A percentile compares a stretch with the other conserved stretches of the same genome.
Conservation (phyloP, 306 rosid genomes). For the Prunus fruticosa region DNA sequence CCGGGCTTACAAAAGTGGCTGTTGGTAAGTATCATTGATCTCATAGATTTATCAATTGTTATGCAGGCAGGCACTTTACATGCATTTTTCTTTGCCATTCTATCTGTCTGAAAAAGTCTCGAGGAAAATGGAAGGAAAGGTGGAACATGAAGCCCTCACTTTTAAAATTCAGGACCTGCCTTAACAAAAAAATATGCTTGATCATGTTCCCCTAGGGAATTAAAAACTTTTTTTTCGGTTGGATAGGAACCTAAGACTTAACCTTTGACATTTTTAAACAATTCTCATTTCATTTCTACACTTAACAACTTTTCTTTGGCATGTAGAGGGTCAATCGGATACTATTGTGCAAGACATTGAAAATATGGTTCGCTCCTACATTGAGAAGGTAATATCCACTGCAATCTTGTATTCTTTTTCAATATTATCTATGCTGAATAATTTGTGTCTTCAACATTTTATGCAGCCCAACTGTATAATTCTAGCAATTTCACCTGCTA, state of each 20-base stretch:
- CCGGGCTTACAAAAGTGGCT: slow-evolving; percentile 95
- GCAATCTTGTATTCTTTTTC: background rate
- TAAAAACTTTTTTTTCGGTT: background rate
- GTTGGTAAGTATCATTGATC: slow-evolving; percentile 59
- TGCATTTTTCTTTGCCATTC: background rate
- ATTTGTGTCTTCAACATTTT: slow-evolving; percentile 4
- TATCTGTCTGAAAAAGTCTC: background rate
- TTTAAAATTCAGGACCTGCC: background rate
- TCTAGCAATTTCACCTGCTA: slow-evolving; percentile 95
- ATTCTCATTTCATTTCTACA: background rate
- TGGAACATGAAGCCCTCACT: background rate
- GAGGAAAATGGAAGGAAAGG: background rate
- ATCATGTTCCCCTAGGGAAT: too few relatives aligned
- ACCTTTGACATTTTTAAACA: background rate
- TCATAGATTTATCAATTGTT: slow-evolving; percentile 6
- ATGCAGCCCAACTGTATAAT: slow-evolving; percentile 92
- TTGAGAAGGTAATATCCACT: slow-evolving; percentile 70
- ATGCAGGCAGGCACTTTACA: background rate
- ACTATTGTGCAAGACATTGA: slow-evolving; percentile 88
- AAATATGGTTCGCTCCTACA: slow-evolving; percentile 89
- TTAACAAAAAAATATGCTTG: background rate
- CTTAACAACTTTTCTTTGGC: slow-evolving; percentile 28
- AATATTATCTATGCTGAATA: background rate
- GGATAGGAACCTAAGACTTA: too few relatives aligned
- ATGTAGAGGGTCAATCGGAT: slow-evolving; percentile 95